Evolutionary conservation across 306 rosid genomes (phyloP).

Genomic region (Pyrus bretschneideri): DNA sequence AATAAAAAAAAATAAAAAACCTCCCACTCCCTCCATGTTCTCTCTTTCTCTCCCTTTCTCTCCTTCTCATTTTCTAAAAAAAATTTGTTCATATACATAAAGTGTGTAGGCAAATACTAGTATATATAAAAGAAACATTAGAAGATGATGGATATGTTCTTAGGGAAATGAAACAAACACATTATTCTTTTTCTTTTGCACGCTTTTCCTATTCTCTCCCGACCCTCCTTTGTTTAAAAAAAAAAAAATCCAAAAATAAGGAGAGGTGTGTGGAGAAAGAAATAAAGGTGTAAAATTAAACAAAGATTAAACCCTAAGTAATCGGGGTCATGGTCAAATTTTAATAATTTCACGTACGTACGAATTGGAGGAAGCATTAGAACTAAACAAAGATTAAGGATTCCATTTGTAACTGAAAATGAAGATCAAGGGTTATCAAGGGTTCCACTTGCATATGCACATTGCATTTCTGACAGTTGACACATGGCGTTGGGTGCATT

Average conservation of each 20-base stretch:
- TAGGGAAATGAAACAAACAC: no score
- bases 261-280: background rate
- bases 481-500: conserved; percentile 26
- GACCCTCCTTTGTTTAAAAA: no score
- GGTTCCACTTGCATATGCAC: background rate
- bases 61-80: no score
- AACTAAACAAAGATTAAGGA: background rate
- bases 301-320: background rate
- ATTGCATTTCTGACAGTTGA: background rate
- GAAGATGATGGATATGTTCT: no score
- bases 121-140: no score
- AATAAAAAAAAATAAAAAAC: no score
- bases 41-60: no score
- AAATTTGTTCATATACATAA: no score
- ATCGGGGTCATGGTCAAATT: background rate
- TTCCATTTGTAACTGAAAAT: background rate
- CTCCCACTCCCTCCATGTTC: no score
- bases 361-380: background rate
- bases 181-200: background rate
- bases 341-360: background rate
- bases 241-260: no score
- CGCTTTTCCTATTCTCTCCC: background rate
- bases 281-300: background rate
- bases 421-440: background rate
- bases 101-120: no score